These are phyloP conservation scores for Debaryomycetaceae sp. DNA, from an alignment of 1,139 yeast species.

Conservation along the genomic window DNA sequence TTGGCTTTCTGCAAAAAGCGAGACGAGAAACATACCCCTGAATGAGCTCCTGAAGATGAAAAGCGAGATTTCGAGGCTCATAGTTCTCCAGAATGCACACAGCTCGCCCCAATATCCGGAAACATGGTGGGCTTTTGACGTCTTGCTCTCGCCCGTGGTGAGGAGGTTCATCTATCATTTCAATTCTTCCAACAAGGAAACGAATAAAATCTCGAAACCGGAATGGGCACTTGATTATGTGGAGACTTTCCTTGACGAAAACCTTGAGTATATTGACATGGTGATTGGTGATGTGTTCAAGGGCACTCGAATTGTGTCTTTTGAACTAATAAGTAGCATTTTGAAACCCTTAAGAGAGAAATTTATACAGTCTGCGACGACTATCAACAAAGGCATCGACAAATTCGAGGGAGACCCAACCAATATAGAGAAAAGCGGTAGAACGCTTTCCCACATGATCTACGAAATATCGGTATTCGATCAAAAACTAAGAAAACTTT, in stretches of 20 bases:
- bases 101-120: constrained; percentile 36
- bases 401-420: constrained; percentile 14
- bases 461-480: constrained; percentile 61
- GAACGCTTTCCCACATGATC: constrained; percentile 57
- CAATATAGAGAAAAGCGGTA: constrained; percentile 39
- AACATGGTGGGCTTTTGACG: constrained; percentile 57
- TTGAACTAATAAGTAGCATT: constrained; percentile 55
- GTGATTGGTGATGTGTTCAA: constrained; percentile 30
- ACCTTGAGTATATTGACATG: constrained; percentile 32
- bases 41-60: not conserved
- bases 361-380: constrained; percentile 25
- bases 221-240: constrained; percentile 71
- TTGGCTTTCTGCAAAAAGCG: constrained; percentile 15
- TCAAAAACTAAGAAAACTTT: constrained; percentile 47
- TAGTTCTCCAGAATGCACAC: constrained; percentile 36
- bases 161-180: constrained; percentile 75
- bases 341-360: constrained; percentile 51
- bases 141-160: constrained; percentile 54
- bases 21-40: not conserved
- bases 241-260: constrained; percentile 47
- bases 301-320: constrained; percentile 25
- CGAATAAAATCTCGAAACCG: constrained; percentile 71
- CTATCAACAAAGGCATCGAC: constrained; percentile 27
- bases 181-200: constrained; percentile 49
- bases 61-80: constrained; percentile 15